Evolutionary conservation across 768 basidiomycete species (phyloP), one percentile per base, ranked within the genome.

Genomic region (Tulasnella sp.): DNA sequence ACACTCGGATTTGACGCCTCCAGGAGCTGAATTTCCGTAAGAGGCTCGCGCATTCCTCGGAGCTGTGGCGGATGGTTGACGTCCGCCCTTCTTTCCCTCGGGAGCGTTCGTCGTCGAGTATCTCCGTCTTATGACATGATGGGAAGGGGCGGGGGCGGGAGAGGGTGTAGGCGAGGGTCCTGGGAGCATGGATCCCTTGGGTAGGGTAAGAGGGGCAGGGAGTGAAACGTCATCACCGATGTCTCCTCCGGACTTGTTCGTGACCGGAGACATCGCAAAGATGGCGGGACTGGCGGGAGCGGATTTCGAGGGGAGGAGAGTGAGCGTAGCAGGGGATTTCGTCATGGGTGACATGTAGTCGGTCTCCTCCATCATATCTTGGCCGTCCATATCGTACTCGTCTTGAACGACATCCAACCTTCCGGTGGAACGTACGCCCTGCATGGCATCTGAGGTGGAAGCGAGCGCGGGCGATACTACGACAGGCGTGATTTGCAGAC

Each of bases 1-100:
- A 67, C 89, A 91, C 65, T 90, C 89, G 4, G 86, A 86, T 73
- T 90, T 91, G 61, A 78, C 77, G 29, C 80, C 80, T 3, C 76
- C 78, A 3, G 78, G 79, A 0, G 79, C 78, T 26, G 77, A 72
- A 65, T 73, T 74, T 59, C 67, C 64, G 26, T 55, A 53, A 29
- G 49, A 54, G 21, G 27, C 49, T 53, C 54, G 48, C 21, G 42
- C 48, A 19, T 34, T 26, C 11, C 60, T 44, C 11, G 61, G 61
- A 4, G 61, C 60, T 23, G 61, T 61, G 8, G 61, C 41, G 4
- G 29, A 32, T 15, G 41, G 61, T 13, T 47, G 61, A 10, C 41
- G 61, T 30, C 56, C 29, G 19, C 61, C 58, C 30, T 51, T 61
- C 61, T 61, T 61, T 23, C 51, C 24, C 23, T 58, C 41, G 11